A percentile compares a stretch with the other conserved stretches of the same genome.
Conservation (phyloP, 805 yeast genomes). For the Nakazawaea populi region DNA sequence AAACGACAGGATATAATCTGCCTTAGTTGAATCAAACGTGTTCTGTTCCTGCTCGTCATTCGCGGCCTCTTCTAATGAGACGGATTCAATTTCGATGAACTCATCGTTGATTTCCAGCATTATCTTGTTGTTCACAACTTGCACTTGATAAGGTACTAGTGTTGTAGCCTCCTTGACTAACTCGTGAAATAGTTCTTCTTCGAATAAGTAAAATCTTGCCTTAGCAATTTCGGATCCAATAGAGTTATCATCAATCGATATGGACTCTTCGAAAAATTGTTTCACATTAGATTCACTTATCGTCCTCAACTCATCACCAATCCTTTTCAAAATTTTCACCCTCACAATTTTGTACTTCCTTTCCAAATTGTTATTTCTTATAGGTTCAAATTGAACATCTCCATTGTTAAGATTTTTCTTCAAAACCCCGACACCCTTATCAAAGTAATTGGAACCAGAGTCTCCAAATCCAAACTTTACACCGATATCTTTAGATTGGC, state of each 20-base stretch:
- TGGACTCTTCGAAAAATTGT: constrained; percentile 13
- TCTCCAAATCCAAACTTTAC: constrained; percentile 90
- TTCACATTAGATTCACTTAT: constrained; percentile 50
- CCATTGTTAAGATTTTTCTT: constrained; percentile 43
- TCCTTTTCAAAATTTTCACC: constrained; percentile 52
- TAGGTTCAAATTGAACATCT: constrained; percentile 31
- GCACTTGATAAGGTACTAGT: constrained; percentile 64
- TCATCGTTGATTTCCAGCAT: constrained; percentile 61
- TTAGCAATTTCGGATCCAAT: constrained; percentile 53
- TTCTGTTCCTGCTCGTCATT: constrained; percentile 30
- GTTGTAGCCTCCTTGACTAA: constrained; percentile 69
- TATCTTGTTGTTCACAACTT: constrained; percentile 57
- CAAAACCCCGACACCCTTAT: constrained; percentile 71
- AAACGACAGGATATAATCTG: constrained; percentile 47
- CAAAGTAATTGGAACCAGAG: constrained; percentile 73
- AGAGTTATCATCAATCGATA: constrained; percentile 11
- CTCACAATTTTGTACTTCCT: constrained; percentile 43
- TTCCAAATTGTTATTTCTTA: constrained; percentile 28
- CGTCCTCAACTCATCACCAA: constrained; percentile 46
- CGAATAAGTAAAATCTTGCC: constrained; percentile 75
- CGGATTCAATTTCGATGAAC: constrained; percentile 65
- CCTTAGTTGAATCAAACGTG: constrained; percentile 29
- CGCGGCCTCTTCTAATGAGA: constrained; percentile 33
- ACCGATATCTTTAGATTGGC: constrained; percentile 53
- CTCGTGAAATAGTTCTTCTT: constrained; percentile 81